Evolutionary conservation across 768 basidiomycete genomes (phyloP), one percentile per base, ranked within the genome.

Genomic region (Myochromella boudieri): DNA sequence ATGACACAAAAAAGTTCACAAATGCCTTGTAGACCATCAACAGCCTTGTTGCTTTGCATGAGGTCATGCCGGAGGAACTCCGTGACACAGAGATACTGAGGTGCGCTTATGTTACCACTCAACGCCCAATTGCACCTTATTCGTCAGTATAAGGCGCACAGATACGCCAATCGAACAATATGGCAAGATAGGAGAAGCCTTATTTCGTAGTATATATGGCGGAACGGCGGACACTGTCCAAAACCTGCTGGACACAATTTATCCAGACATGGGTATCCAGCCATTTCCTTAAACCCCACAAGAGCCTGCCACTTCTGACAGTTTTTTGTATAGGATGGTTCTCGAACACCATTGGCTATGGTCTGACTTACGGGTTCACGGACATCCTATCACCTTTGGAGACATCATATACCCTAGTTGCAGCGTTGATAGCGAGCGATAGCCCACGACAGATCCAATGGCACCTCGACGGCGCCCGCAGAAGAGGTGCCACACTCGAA

Each of bases 361-460:
- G 84, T 0, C 61, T 74, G 21, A 69, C 65, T 4, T 87, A 86
- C 47, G 71, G 75, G 1, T 73, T 71, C 40, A 68, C 69, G 18
- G 69, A 71, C 0, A 65, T 76, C 17, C 60, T 82, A 6, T 70
- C 77, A 1, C 63, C 69, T 2, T 56, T 76, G 31, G 83, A 87
- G 57, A 79, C 81, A 1, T 79, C 82, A 2, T 86, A 76, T 57
- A 68, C 75, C 11, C 62, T 85, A 53, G 76, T 84, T n/a, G 73
- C 82, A 10, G 75, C 81, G 0, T 71, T 85, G 37, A 78, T 87
- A 56, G 75, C 80, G 3, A 70, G 68, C 46, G 83, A 86, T 57
- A 76, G 81, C 26, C 81, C 84, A 0, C 75, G 69, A 29, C 85
- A 87, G 56, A 77, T 82, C 24, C 64, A 52, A n/a, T 87, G 85